These are phyloP conservation scores for Globisporangium ultimum DNA, from an alignment of 352 stramenopile species.

Conservation along the genomic window DNA sequence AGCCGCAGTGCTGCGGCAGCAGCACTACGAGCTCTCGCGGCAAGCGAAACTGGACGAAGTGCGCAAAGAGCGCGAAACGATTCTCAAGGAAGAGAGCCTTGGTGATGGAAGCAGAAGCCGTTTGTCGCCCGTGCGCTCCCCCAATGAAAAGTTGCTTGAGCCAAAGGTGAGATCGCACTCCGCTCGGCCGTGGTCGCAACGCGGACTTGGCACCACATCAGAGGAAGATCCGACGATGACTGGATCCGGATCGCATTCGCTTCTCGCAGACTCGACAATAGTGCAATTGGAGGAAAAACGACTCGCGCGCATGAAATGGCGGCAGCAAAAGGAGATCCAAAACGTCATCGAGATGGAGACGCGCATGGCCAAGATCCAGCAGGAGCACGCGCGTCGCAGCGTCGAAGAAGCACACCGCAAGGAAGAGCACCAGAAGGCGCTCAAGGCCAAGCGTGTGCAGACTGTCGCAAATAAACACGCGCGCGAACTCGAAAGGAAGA, in stretches of 20 bases:
- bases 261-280: slow-evolving; percentile 45
- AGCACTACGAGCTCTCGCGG: slow-evolving; percentile 68
- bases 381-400: slow-evolving; percentile 50
- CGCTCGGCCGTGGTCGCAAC: too few species aligned
- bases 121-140: too few species aligned
- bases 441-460: slow-evolving; percentile 37
- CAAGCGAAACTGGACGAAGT: slow-evolving; percentile 62
- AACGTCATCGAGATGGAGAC: slow-evolving; percentile 74
- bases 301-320: slow-evolving; percentile 61
- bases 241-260: background rate
- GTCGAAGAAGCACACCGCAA: too few species aligned
- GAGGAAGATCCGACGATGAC: background rate
- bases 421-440: slow-evolving; percentile 58
- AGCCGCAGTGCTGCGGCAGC: slow-evolving; percentile 57
- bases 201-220: too few species aligned
- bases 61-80: slow-evolving; percentile 39
- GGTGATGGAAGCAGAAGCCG: too few species aligned
- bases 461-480: slow-evolving; percentile 58
- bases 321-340: slow-evolving; percentile 72
- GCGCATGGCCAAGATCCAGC: slow-evolving; percentile 64
- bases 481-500: slow-evolving; percentile 57
- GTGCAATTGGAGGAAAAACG: slow-evolving; percentile 58
- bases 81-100: slow-evolving; percentile 7
- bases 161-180: too few species aligned
- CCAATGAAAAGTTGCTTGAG: too few species aligned